Base-by-base conservation (phyloP, 345 rosid genomes). In the Gossypium thurberi region DNA sequence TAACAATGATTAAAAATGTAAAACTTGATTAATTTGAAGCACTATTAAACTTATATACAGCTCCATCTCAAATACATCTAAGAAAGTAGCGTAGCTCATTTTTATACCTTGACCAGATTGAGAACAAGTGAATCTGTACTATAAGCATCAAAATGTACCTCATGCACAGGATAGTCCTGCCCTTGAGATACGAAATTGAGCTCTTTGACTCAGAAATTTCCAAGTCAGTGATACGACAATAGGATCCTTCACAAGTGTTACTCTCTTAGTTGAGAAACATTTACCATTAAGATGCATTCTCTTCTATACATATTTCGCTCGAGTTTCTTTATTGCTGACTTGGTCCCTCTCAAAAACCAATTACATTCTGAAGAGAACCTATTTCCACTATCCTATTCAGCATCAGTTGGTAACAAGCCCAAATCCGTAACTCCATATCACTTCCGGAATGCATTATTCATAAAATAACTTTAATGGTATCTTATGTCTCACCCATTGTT, bases 41-140 rank as follows among this genome's bases (percentile, higher is more conserved):
- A 33, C 40, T 33, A 5, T 51, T 9, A 26, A 69, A 51, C 72
- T 48, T 10, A 50, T 21, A 28, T 23, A n/a, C 6, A 10, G 21
- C 48, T 46, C n/a, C 40, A 67, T 25, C 21, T 25, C 13, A 48
- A 67, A 10, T 47, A 14, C 25, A 8, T 42, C 42, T 47, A 33
- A 67, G 25, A 65, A 65, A 43, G 44, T 43, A 65, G 51, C 48
- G 20, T 43, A 65, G 5, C 52, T 65, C 51, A 65, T 63, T 63
- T 58, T 40, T n/a, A 42, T 43, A 64, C 51, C n/a, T 0, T 20
- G n/a, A 44, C 33, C 33, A 65, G 69, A 44, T 46, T 13, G 53
- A 11, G 53, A 44, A 65, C 10, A 65, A 20, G 40, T 33, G 7
- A 55, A 65, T 46, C 37, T 46, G 17, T 8, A 20, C 2, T 44